Percentiles rank a stretch among this genome's conserved stretches.
phyloP scores from a whole-genome alignment of 345 rosid genomes.

The Geranium brycei region DNA sequence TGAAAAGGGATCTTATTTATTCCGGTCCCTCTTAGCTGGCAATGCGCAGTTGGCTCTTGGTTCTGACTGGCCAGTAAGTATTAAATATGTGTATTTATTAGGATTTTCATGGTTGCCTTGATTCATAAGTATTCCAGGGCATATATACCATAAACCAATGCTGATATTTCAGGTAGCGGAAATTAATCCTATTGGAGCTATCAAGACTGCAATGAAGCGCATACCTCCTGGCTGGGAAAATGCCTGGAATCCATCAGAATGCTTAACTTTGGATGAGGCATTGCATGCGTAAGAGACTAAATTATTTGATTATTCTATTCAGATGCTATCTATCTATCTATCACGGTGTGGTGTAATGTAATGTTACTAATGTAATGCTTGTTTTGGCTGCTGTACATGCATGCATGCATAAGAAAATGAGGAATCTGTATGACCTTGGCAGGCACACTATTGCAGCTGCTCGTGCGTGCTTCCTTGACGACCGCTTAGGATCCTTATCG shows the following conservation, averaged over 20 bases:
- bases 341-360: too few species aligned
- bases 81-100: background rate
- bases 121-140: background rate
- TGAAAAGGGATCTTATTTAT: slow-evolving; percentile 45
- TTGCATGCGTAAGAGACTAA: slow-evolving; percentile 43
- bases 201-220: slow-evolving; percentile 63
- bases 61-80: slow-evolving; percentile 96
- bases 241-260: slow-evolving; percentile 68
- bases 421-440: slow-evolving; percentile 6
- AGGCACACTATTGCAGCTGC: slow-evolving; percentile 87
- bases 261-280: slow-evolving; percentile 51
- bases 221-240: slow-evolving; percentile 55
- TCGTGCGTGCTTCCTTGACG: slow-evolving; percentile 61
- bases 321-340: background rate
- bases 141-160: background rate
- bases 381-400: too few species aligned
- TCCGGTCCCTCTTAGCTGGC: slow-evolving; percentile 44
- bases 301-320: background rate
- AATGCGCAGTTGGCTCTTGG: slow-evolving; percentile 63
- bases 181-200: slow-evolving; percentile 53
- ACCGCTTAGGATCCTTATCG: slow-evolving; percentile 61
- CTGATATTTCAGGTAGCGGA: slow-evolving; percentile 41
- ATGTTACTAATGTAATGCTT: too few species aligned
- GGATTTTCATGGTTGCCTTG: too few species aligned
- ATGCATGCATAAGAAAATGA: too few species aligned